Evolutionary conservation across 441 rosid genomes (phyloP), one percentile per base, ranked within the genome.

Genomic region (Euphorbia celastroides): DNA sequence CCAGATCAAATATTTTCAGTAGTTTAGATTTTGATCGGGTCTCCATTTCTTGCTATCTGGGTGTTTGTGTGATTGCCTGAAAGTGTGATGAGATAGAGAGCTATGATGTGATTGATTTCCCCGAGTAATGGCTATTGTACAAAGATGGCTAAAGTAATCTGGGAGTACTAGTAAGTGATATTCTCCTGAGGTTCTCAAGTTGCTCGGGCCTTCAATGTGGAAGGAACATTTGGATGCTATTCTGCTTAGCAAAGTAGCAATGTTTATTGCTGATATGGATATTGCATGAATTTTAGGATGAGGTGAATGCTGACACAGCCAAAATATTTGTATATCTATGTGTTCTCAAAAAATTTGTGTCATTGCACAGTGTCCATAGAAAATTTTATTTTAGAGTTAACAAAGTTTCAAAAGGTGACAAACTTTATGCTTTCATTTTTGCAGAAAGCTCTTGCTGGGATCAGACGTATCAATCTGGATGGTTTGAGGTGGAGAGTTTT

Each of bases 371-470:
- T 70, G 16, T 62, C 7, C 30, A 11, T 13, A 48, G 23, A 22
- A 10, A 67, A 62, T 64, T 7, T 31, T 20, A n/a, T 8, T 41
- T 12, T 16, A 2, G 17, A 11, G 22, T 55, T 22, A 56, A 57
- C 1, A 5, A 19, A 22, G 46, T 16, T 66, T 51, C n/a, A 65
- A 38, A n/a, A 19, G n/a, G 22, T 66, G 19, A 51, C 20, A 0
- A 50, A 7, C 31, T 48, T 10, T 30, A 27, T 57, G 28, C 50
- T 71, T 57, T 30, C 61, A 61, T 68, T 69, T 51, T 17, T 74
- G 78, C 93, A 96, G 99, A 93, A 81, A 89, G 98, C 97, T 51
- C 79, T 89, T 76, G 96, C 99, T 65, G 99, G 98, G 46, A 78
- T 96, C 63, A 86, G 81, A 81, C 90, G 97, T 65, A 96, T 93